These are phyloP conservation scores for Asterophora parasitica DNA, from an alignment of 768 basidiomycete species.

Conservation along the genomic window DNA sequence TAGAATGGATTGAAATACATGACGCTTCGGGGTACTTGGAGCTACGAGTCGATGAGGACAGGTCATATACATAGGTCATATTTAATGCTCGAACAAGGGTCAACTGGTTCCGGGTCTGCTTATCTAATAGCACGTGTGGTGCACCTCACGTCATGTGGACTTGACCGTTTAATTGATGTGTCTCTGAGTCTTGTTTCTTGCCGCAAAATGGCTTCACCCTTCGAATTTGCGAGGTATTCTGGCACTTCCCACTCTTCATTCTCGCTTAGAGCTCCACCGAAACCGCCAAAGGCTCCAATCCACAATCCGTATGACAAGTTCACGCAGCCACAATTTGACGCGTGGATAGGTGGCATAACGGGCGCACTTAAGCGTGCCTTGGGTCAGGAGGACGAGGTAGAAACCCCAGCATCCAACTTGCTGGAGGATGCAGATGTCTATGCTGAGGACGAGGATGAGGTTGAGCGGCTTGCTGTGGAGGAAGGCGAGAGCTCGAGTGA, in stretches of 20 bases:
- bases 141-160: slow-evolving; percentile 2
- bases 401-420: slow-evolving; percentile 12
- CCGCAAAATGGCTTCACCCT: slow-evolving; percentile 13
- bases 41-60: no score
- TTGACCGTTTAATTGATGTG: neutral
- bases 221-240: slow-evolving; percentile 11
- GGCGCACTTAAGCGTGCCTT: slow-evolving; percentile 53
- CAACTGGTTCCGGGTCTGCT: no score
- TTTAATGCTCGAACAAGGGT: no score
- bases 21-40: no score
- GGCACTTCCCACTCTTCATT: slow-evolving; percentile 8
- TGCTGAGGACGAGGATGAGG: slow-evolving; percentile 14
- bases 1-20: no score
- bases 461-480: slow-evolving; percentile 13
- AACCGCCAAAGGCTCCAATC: slow-evolving; percentile 42
- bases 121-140: slow-evolving; percentile 8
- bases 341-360: slow-evolving; percentile 65
- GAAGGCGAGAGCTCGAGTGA: slow-evolving; percentile 20
- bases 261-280: slow-evolving; percentile 10
- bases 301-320: slow-evolving; percentile 74
- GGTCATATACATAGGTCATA: no score
- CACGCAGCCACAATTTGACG: slow-evolving; percentile 61
- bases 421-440: slow-evolving; percentile 3
- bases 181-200: slow-evolving; percentile 7
- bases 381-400: slow-evolving; percentile 37